These are phyloP conservation scores for Trichoderma asperelloides DNA, from an alignment of 495 filamentous ascomycete genomes.

Conservation along the genomic window DNA sequence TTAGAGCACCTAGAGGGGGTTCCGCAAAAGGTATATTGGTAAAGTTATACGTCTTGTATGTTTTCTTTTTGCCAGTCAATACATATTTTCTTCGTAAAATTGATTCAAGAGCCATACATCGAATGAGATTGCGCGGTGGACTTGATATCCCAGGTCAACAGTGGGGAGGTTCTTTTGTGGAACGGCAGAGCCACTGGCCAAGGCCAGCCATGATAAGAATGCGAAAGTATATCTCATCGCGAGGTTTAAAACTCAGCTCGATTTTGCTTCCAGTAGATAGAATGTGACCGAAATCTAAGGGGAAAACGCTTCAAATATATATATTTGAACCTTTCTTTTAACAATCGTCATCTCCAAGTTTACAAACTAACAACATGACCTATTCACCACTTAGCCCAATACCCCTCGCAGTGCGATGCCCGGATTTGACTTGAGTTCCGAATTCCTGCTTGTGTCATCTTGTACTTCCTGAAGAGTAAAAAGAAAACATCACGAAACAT, in stretches of 20 bases:
- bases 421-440: neutral
- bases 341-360: neutral
- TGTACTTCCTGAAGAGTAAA: neutral
- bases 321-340: neutral
- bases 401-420: neutral
- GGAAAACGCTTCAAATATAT: neutral
- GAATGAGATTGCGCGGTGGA: constrained; percentile 8
- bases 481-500: too few species aligned
- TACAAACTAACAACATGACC: neutral
- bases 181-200: neutral
- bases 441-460: neutral
- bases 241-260: neutral
- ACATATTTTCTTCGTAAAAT: neutral
- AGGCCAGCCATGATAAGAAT: neutral
- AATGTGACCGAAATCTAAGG: neutral
- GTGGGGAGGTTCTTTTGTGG: neutral
- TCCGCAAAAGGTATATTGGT: constrained; percentile 12
- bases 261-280: neutral
- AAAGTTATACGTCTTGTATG: constrained; percentile 1
- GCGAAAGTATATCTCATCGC: neutral
- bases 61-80: neutral
- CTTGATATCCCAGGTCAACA: constrained; percentile 11
- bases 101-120: neutral
- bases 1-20: constrained; percentile 7
- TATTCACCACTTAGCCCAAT: neutral